phyloP scores from a whole-genome alignment of 106 monocot genomes.

The Dendrobium nobile region DNA sequence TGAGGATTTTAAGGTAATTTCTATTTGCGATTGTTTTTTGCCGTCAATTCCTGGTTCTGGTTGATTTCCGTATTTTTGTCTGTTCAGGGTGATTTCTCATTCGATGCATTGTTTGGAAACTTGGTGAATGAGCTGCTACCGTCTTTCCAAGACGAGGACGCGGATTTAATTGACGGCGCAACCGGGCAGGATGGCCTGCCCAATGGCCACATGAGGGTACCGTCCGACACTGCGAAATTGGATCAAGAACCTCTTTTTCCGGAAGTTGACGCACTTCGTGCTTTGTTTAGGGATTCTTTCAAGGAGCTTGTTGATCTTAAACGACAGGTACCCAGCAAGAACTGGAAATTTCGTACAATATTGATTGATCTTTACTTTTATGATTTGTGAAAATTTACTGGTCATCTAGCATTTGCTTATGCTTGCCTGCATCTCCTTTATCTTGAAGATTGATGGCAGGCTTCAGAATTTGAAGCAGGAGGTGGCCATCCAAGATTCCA shows the following conservation, averaged over 20 bases:
- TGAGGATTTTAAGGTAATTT: conserved; percentile 44
- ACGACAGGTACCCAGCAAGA: conserved; percentile 41
- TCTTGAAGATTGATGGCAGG: conserved; percentile 68
- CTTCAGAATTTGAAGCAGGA: conserved; percentile 92
- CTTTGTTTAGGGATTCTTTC: conserved; percentile 90
- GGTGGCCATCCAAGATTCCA: conserved; percentile 65
- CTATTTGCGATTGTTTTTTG: neutral
- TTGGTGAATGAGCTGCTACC: conserved; percentile 88
- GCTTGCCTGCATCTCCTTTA: neutral
- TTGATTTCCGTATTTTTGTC: neutral
- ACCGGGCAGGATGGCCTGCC: conserved; percentile 23
- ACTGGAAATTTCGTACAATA: neutral
- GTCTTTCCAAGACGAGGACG: conserved; percentile 71
- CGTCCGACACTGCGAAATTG: conserved; percentile 24
- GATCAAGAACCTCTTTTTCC: conserved; percentile 69
- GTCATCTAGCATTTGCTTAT: neutral
- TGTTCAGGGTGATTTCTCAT: conserved; percentile 86
- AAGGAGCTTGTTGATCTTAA: conserved; percentile 88
- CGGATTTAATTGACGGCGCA: conserved; percentile 36
- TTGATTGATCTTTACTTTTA: neutral
- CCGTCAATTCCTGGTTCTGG: neutral
- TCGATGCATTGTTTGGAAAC: conserved; percentile 83
- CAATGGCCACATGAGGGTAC: conserved; percentile 33
- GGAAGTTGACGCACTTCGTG: conserved; percentile 75
- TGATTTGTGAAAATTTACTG: neutral